Conservation (phyloP, 139 green algal genomes). For the Chlamydomonas asymmetrica region DNA sequence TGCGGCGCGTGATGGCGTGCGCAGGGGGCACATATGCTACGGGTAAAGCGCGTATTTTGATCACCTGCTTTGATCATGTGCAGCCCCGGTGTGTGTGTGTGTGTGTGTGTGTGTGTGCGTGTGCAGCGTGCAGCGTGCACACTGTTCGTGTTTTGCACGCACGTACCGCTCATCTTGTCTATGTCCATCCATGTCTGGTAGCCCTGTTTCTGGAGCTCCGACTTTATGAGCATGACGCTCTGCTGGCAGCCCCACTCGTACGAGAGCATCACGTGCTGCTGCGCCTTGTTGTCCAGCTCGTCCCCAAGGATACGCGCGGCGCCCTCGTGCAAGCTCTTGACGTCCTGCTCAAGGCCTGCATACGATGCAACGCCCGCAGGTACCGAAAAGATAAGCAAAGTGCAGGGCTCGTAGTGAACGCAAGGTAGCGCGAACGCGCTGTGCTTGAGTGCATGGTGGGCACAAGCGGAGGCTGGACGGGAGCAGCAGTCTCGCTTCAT, state of each 20-base stretch:
- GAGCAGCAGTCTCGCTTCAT: too few species aligned
- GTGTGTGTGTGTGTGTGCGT: too few species aligned
- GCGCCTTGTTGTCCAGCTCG: background rate
- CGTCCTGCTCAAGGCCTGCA: slow-evolving; percentile 44
- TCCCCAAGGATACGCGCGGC: background rate
- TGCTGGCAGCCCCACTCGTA: slow-evolving; percentile 62
- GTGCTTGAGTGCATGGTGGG: too few species aligned
- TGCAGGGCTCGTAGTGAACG: too few species aligned
- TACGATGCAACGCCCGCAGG: too few species aligned
- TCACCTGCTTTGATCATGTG: background rate
- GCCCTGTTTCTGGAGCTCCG: slow-evolving; percentile 46
- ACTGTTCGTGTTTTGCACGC: too few species aligned
- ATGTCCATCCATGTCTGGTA: slow-evolving; percentile 61
- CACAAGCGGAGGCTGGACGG: too few species aligned
- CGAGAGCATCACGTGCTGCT: slow-evolving; percentile 55
- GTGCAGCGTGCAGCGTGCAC: too few species aligned
- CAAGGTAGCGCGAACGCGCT: too few species aligned
- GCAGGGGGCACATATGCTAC: background rate
- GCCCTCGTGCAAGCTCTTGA: slow-evolving; percentile 36
- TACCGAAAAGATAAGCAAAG: background rate
- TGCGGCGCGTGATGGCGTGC: too few species aligned
- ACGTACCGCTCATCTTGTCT: slow-evolving; percentile 34
- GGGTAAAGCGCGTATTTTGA: background rate
- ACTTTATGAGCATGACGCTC: slow-evolving; percentile 52
- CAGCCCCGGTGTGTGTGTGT: too few species aligned